Conservation (phyloP, 495 filamentous ascomycete species). For the Neurospora discreta region DNA sequence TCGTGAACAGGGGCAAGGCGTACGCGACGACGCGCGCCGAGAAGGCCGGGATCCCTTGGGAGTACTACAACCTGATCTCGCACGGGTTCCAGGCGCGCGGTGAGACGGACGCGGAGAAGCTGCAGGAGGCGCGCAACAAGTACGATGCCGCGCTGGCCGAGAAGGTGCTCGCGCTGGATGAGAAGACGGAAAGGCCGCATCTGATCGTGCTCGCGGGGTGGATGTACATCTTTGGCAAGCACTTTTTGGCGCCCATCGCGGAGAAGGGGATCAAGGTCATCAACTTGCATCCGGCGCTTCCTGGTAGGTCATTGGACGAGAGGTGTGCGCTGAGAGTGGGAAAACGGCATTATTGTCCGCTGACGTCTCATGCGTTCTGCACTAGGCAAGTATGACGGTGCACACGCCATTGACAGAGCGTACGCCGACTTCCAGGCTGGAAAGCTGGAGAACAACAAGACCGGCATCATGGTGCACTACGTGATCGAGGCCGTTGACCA, state of each 20-base stretch:
- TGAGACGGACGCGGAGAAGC: conserved; percentile 39
- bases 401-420: conserved; percentile 67
- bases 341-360: neutral
- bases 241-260: conserved; percentile 52
- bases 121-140: conserved; percentile 48
- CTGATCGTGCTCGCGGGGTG: conserved; percentile 59
- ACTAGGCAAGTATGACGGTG: conserved; percentile 61
- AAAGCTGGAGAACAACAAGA: conserved; percentile 53
- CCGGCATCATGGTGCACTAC: conserved; percentile 90
- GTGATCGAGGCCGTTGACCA: conserved; percentile 79
- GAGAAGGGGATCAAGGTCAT: conserved; percentile 54
- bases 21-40: conserved; percentile 67
- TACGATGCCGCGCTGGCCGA: conserved; percentile 77
- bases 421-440: conserved; percentile 63
- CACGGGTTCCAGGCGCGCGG: conserved; percentile 42
- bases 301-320: conserved; percentile 17
- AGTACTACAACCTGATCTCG: conserved; percentile 77
- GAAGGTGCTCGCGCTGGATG: conserved; percentile 46
- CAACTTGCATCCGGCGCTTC: conserved; percentile 78
- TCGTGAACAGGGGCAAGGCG: conserved; percentile 73
- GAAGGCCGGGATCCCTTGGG: conserved; percentile 59
- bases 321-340: neutral
- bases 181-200: conserved; percentile 41
- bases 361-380: neutral
- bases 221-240: conserved; percentile 48